Evolutionary conservation across 257 asterid species (phyloP), one percentile per base, ranked within the genome.

Genomic region (Dorcoceras hygrometricum): DNA sequence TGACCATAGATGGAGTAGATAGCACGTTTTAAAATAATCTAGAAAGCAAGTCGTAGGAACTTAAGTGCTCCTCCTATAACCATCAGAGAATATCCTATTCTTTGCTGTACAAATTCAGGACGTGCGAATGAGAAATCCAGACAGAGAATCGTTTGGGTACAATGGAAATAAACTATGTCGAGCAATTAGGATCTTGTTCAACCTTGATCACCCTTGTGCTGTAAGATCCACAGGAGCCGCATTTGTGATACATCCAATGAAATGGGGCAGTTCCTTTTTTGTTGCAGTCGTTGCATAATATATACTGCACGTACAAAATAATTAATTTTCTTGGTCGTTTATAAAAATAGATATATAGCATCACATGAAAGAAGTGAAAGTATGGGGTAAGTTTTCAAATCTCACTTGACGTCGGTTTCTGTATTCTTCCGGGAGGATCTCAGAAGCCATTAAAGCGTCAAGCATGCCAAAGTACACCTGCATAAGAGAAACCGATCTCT

Each of bases 401-500:
- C 75, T 75, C 79, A 87, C 98, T 74, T 89, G 97, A 79, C 91
- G 82, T 3, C 88, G 87, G 77, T 79, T 70, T 76, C 96, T 92
- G 59, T 81, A 92, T 69, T 92, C 98, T 79, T 92, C 98, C 3
- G 97, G 97, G 46, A 92, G 95, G 50, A 76, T 87, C 85, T 92
- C 97, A 18, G 93, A 89, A 69, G 85, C 88, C 98, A 92, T 92
- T 75, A 92, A 76, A 62, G 96, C 98, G 48, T 92, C 97, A 57
- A 92, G 96, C 97, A 92, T 92, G 63, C 96, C 95, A 51, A 92
- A 92, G 83, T 92, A 92, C 48, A 92, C 98, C 98, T 89, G 76
- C 53, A 57, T 50, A 6, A 71, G 62, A 29, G 66, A 29, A 63
- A 48, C 16, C 8, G 57, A 31, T 51, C 39, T 78, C 59, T 62